phyloP scores from a whole-genome alignment of 2,329 filamentous ascomycete species.

The Metarhizium guizhouense region DNA sequence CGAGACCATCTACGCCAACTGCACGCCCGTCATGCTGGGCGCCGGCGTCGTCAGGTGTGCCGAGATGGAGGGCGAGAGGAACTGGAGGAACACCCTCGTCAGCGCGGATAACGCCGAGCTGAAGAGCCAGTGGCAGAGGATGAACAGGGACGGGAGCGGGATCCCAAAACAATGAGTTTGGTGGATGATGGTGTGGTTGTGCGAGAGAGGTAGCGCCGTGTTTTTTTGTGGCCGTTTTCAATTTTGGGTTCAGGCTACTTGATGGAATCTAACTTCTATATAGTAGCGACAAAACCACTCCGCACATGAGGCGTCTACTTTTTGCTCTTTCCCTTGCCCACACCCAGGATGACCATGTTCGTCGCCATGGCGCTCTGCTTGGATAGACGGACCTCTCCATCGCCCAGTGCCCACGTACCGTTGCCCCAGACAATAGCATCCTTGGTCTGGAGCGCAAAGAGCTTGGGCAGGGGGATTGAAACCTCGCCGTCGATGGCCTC shows the following conservation, averaged over 20 bases:
- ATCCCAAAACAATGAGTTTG: conserved; percentile 6
- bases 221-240: too few species aligned
- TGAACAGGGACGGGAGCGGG: conserved; percentile 18
- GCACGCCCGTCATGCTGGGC: conserved; percentile 28
- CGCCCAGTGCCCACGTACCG: conserved; percentile 9
- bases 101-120: conserved; percentile 20
- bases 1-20: conserved; percentile 43
- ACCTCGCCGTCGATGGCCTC: conserved; percentile 8
- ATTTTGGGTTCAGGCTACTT: too few species aligned
- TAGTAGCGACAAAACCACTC: too few species aligned
- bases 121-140: conserved; percentile 25
- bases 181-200: not conserved
- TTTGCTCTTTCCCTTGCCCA: not conserved
- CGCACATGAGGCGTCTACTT: too few species aligned
- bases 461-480: conserved; percentile 9
- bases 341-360: conserved; percentile 13
- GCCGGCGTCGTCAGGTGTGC: conserved; percentile 15
- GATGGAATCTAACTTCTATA: too few species aligned
- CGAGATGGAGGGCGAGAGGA: conserved; percentile 13
- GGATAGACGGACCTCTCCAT: conserved; percentile 5
- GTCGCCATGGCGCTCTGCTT: conserved; percentile 14
- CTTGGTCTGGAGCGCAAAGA: conserved; percentile 4
- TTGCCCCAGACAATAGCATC: conserved; percentile 12
- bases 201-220: too few species aligned
- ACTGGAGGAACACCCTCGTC: conserved; percentile 26